These are phyloP conservation scores for Zasmidium cellare DNA, from an alignment of 2,329 filamentous ascomycete genomes.

Conservation along the genomic window DNA sequence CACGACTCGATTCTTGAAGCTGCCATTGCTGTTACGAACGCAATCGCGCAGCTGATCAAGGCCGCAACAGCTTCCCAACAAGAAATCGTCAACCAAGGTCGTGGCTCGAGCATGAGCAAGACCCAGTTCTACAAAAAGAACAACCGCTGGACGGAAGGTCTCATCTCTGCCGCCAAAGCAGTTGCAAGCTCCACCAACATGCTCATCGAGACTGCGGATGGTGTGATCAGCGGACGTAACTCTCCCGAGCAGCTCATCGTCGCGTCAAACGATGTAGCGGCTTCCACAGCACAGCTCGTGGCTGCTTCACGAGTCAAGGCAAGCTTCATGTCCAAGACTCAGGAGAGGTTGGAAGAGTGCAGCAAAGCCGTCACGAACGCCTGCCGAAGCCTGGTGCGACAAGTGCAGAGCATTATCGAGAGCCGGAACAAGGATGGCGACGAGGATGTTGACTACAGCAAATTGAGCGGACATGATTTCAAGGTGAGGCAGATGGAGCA, in stretches of 20 bases:
- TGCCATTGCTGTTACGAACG: slow-evolving; percentile 87
- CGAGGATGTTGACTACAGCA: slow-evolving; percentile 81
- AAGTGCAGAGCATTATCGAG: slow-evolving; percentile 92
- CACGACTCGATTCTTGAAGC: slow-evolving; percentile 94
- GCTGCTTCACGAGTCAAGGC: slow-evolving; percentile 96
- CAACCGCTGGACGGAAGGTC: slow-evolving; percentile 97
- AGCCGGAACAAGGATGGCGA: slow-evolving; percentile 76
- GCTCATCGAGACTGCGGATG: slow-evolving; percentile 96
- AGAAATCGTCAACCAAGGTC: slow-evolving; percentile 92
- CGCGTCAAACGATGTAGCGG: slow-evolving; percentile 93
- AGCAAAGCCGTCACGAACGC: slow-evolving; percentile 90
- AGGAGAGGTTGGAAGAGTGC: slow-evolving; percentile 86
- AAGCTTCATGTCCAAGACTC: slow-evolving; percentile 95
- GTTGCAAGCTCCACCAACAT: slow-evolving; percentile 92
- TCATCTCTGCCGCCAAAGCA: slow-evolving; percentile 96
- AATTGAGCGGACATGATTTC: slow-evolving; percentile 91
- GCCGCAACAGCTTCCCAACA: slow-evolving; percentile 90
- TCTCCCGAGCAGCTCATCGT: slow-evolving; percentile 97
- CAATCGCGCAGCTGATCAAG: slow-evolving; percentile 91
- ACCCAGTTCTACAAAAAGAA: slow-evolving; percentile 99
- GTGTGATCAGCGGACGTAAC: slow-evolving; percentile 87
- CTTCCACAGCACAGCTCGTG: slow-evolving; percentile 93
- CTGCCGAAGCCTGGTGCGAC: slow-evolving; percentile 82
- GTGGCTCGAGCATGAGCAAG: slow-evolving; percentile 70
- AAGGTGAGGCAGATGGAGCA: slow-evolving; percentile 99